These are phyloP conservation scores for Talaromyces sp. DNA, from an alignment of 2,329 filamentous ascomycete species.

Conservation along the genomic window DNA sequence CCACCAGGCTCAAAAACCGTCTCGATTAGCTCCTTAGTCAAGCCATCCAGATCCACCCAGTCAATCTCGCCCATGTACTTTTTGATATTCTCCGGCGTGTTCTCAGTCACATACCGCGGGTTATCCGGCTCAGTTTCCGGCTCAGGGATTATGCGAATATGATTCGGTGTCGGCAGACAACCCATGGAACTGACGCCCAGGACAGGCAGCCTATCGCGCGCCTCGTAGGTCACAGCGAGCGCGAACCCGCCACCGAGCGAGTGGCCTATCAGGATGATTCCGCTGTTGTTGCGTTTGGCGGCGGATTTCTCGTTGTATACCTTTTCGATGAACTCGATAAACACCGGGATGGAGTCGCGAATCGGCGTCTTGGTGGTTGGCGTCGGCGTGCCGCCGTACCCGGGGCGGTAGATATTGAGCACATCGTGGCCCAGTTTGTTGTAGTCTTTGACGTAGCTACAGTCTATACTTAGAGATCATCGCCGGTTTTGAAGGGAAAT, in stretches of 20 bases:
- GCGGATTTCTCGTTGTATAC: constrained; percentile 10
- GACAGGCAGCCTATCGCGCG: constrained; percentile 10
- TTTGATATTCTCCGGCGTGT: constrained; percentile 8
- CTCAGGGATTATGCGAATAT: not conserved
- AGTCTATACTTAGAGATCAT: not conserved
- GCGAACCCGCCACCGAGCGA: constrained; percentile 14
- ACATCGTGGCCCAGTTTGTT: constrained; percentile 14
- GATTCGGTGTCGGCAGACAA: not conserved
- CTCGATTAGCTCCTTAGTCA: constrained; percentile 3
- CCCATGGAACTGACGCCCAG: constrained; percentile 11
- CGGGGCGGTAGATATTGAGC: constrained; percentile 16
- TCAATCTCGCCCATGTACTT: constrained; percentile 11
- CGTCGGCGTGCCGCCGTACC: constrained; percentile 13
- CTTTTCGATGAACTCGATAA: constrained; percentile 15
- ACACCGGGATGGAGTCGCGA: constrained; percentile 12
- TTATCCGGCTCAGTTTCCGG: constrained; percentile 8
- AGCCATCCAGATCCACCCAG: constrained; percentile 8
- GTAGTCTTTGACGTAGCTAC: constrained; percentile 7
- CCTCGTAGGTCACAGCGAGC: constrained; percentile 17
- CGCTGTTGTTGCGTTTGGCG: constrained; percentile 9
- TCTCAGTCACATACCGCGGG: constrained; percentile 8
- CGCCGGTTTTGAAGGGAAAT: not conserved
- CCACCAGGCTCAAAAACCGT: constrained; percentile 11
- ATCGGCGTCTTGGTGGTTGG: constrained; percentile 14
- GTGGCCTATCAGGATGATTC: constrained; percentile 14